A percentile compares a stretch with the other conserved stretches of the same genome.
Conservation (phyloP, 2,329 filamentous ascomycete genomes). For the Fusarium circinatum region DNA sequence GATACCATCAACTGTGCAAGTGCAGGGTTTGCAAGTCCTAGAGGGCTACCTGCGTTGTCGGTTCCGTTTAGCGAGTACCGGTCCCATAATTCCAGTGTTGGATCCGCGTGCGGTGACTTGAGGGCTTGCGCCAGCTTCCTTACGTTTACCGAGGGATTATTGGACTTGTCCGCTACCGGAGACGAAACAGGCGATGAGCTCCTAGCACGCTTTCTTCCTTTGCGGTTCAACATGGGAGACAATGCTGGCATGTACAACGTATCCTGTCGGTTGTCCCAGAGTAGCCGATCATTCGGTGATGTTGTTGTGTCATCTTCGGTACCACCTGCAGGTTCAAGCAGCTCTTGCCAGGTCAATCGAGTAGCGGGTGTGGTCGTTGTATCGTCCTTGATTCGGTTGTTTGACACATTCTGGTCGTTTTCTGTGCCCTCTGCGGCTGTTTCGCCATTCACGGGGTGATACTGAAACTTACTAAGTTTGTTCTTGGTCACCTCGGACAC, state of each 20-base stretch:
- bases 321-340: slow-evolving; percentile 58
- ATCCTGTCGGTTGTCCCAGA: slow-evolving; percentile 67
- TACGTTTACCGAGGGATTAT: slow-evolving; percentile 63
- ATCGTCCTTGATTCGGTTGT: slow-evolving; percentile 36
- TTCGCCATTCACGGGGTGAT: slow-evolving; percentile 43
- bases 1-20: slow-evolving; percentile 75
- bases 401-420: slow-evolving; percentile 14
- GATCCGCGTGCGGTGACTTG: slow-evolving; percentile 75
- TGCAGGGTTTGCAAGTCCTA: slow-evolving; percentile 63
- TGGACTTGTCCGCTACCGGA: slow-evolving; percentile 61
- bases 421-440: slow-evolving; percentile 23
- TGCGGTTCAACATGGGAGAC: slow-evolving; percentile 61
- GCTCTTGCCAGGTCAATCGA: slow-evolving; percentile 67
- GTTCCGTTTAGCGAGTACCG: slow-evolving; percentile 67
- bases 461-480: slow-evolving; percentile 68
- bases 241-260: slow-evolving; percentile 53
- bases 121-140: slow-evolving; percentile 67
- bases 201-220: slow-evolving; percentile 72
- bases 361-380: slow-evolving; percentile 58
- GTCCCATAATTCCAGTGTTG: slow-evolving; percentile 81
- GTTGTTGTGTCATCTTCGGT: slow-evolving; percentile 57
- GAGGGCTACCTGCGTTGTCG: slow-evolving; percentile 55
- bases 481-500: slow-evolving; percentile 69
- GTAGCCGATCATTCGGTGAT: slow-evolving; percentile 70
- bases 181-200: slow-evolving; percentile 80